Percentiles rank a stretch among this genome's conserved stretches.
phyloP scores from a whole-genome alignment of 1,284 basidiomycete species.

The Rhodofomes roseus region DNA sequence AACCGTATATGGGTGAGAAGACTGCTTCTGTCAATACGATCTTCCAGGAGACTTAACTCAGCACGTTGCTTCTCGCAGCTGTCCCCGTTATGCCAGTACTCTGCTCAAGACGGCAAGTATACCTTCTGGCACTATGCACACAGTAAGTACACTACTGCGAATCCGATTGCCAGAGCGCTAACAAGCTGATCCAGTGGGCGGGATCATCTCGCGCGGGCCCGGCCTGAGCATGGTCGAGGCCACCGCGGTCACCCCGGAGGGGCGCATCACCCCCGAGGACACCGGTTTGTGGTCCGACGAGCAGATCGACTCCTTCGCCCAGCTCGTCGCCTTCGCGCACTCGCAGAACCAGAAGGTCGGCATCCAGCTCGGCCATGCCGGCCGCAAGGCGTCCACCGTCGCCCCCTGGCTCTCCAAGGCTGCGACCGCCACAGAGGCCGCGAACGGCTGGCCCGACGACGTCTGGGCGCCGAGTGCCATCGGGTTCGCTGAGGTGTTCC shows the following conservation, averaged over 20 bases:
- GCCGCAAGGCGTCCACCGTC: slow-evolving; percentile 66
- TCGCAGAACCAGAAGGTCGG: slow-evolving; percentile 61
- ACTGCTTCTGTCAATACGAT: not conserved
- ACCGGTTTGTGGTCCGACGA: slow-evolving; percentile 70
- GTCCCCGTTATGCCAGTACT: slow-evolving; percentile 75
- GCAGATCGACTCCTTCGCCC: slow-evolving; percentile 62
- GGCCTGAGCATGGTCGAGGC: slow-evolving; percentile 66
- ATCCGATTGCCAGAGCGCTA: not conserved
- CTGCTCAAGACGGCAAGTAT: slow-evolving; percentile 58
- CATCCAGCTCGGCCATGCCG: slow-evolving; percentile 77
- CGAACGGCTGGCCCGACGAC: slow-evolving; percentile 63
- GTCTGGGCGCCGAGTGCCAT: slow-evolving; percentile 59
- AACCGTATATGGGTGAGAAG: slow-evolving; percentile 56
- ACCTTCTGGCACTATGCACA: slow-evolving; percentile 79
- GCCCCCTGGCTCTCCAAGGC: slow-evolving; percentile 55
- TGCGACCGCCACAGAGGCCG: slow-evolving; percentile 34
- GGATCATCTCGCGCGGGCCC: slow-evolving; percentile 45
- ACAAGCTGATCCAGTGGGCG: slow-evolving; percentile 24
- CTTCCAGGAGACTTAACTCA: not conserved
- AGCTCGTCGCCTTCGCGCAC: slow-evolving; percentile 67
- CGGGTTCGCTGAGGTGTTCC: slow-evolving; percentile 25
- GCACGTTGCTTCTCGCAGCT: slow-evolving; percentile 20
- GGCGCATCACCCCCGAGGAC: slow-evolving; percentile 71
- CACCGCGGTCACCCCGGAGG: slow-evolving; percentile 72
- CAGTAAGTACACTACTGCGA: slow-evolving; percentile 31